phyloP scores from a whole-genome alignment of 2,329 filamentous ascomycete genomes.

The Tympanopsis confertula region DNA sequence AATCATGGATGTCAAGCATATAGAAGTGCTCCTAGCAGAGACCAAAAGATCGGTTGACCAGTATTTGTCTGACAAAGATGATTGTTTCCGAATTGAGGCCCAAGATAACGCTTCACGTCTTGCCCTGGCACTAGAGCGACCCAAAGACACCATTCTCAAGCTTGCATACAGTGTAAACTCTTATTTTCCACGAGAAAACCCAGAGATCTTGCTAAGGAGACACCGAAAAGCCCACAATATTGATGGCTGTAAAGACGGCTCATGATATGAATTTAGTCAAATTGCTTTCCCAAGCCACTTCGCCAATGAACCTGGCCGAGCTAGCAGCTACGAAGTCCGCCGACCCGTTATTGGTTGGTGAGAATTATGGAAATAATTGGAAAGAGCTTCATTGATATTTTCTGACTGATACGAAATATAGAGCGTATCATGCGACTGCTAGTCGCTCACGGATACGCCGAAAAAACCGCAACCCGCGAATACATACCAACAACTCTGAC shows the following conservation, averaged over 20 bases:
- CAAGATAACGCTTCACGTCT: background rate
- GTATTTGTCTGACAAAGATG: background rate
- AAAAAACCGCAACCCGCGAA: constrained; percentile 4
- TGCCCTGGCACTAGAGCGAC: background rate
- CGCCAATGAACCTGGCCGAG: constrained; percentile 3
- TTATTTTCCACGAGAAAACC: background rate
- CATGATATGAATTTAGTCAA: background rate
- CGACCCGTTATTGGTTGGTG: constrained; percentile 11
- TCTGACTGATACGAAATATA: constrained; percentile 1
- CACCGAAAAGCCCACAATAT: background rate
- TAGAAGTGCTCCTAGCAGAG: background rate
- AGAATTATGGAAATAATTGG: background rate
- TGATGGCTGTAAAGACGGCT: background rate
- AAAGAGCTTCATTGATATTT: background rate
- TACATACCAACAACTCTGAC: background rate
- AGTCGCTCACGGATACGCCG: constrained; percentile 7
- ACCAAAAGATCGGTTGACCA: background rate
- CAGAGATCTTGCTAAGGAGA: background rate
- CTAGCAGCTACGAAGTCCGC: constrained; percentile 9
- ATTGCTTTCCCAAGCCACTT: background rate
- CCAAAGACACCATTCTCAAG: background rate
- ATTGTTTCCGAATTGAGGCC: background rate
- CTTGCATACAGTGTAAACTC: background rate
- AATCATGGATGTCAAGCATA: background rate
- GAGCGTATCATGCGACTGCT: constrained; percentile 12